These are phyloP conservation scores for Zancudomyces culisetae DNA, from an alignment of 371 early-diverging fungal species.

Conservation along the genomic window DNA sequence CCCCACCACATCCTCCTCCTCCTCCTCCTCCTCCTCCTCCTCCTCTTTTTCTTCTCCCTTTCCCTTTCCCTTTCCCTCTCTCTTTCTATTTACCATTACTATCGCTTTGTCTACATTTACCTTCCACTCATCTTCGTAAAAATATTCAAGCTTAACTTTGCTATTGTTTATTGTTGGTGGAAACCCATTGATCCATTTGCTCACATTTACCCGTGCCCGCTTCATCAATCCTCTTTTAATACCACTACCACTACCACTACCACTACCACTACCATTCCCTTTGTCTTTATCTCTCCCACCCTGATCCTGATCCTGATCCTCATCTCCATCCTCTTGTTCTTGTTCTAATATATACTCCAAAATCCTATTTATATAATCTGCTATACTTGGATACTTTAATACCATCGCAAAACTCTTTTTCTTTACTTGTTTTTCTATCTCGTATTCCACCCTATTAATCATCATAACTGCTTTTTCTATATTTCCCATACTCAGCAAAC, in stretches of 20 bases:
- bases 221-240: background rate
- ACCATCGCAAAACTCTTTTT: conserved; percentile 10
- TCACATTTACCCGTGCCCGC: background rate
- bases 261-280: background rate
- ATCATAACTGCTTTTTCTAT: conserved; percentile 9
- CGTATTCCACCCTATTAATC: too few species aligned
- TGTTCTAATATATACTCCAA: background rate
- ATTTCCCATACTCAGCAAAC: conserved; percentile 16
- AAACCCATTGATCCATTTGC: background rate
- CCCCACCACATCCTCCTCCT: background rate
- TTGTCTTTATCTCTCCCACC: background rate
- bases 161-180: background rate
- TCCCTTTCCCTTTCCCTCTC: too few species aligned
- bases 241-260: too few species aligned
- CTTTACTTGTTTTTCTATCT: too few species aligned
- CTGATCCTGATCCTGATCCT: too few species aligned
- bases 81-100: too few species aligned
- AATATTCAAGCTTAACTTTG: background rate
- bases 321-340: too few species aligned
- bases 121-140: background rate
- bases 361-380: conserved; percentile 5
- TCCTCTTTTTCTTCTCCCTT: background rate
- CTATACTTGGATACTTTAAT: conserved; percentile 11
- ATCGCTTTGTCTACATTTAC: too few species aligned
- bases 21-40: background rate